Evolutionary conservation across 805 yeast species (phyloP), one percentile per base, ranked within the genome.

Genomic region (Yamadazyma sp.): DNA sequence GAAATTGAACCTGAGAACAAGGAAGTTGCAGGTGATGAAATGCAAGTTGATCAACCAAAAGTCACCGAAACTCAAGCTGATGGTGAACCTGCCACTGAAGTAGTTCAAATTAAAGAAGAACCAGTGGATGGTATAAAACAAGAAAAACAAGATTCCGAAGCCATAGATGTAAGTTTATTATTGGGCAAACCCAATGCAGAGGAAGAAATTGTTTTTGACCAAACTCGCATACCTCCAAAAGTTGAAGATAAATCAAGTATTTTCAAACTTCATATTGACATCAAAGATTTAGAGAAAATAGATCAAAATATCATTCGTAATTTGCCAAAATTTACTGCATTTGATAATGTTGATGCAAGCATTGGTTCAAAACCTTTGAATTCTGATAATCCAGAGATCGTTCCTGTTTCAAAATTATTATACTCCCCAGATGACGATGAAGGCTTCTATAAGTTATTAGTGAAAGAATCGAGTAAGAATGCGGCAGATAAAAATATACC

Each of bases 321-420:
- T 35, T 47, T 77, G 23, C 74, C 79, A 1, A 55, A 63, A 13
- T 75, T 65, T 50, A 55, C 67, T 2, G 75, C 79, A 0, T 75
- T 76, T 45, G 69, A 58, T 28, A 70, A 64, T 8, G 16, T 26
- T 16, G 25, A 35, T 2, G 49, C 55, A 7, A 38, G 50, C 6
- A 29, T 39, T 11, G 48, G 48, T 2, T 36, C 44, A 10, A 38
- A 38, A 25, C 52, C 56, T n/a, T 42, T 53, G 3, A 45, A 50
- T 35, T 56, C 69, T 1, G 58, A 49, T 4, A 58, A 59, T 19
- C 38, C 50, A 3, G 53, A 66, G 2, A 52, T 65, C 31, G 73
- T 76, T 3, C 80, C 87, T 2, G 75, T 82, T 5, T 82, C 91
- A 0, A 76, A 84, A 35, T 62, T 86, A 35, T 57, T 82, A 33